Base-by-base conservation (phyloP, 2,329 filamentous ascomycete genomes). In the Phialophora chinensis region DNA sequence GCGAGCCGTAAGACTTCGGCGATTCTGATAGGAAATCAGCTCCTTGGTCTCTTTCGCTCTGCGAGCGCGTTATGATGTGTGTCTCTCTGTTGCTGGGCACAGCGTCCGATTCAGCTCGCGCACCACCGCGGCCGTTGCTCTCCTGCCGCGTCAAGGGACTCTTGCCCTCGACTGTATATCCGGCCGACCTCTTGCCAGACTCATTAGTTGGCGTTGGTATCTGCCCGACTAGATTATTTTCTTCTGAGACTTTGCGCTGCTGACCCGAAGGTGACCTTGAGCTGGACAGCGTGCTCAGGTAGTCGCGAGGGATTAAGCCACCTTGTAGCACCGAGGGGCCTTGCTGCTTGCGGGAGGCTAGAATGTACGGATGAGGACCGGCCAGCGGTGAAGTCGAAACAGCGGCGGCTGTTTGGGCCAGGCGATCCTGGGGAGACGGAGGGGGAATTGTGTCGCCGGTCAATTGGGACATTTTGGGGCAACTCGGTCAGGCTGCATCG, bases 231-330 rank as follows among this genome's bases (percentile, higher is more conserved):
- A 53, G 33, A 60, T 44, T 58, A 31, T 63, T 27, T 33, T 65
- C 25, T 23, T 66, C 62, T 33, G 35, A 49, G 14, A 23, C 25
- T 55, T 38, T 58, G 17, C 55, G 25, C 42, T 42, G 57, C 54
- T 62, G 62, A 14, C 42, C 56, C 44, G 47, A 50, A 53, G 38
- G n/a, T 20, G 68, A 60, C 38, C 60, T 66, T 31, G 75, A 72
- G 69, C 74, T 64, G 53, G 65, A 59, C 12, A 59, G 74, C 62
- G 74, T 67, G 61, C 69, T 71, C 68, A 77, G 60, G 69, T 77
- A 77, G 69, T 79, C 76, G 63, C 77, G 74, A 60, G 77, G 74
- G 60, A 78, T 77, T 38, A 78, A 69, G 68, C 74, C 74, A 66
- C 69, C 73, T 61, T 63, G 64, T 60, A 71, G 61, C 25, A 69